These are phyloP conservation scores for Ascochyta fabae DNA, from an alignment of 2,329 filamentous ascomycete genomes.

Conservation along the genomic window DNA sequence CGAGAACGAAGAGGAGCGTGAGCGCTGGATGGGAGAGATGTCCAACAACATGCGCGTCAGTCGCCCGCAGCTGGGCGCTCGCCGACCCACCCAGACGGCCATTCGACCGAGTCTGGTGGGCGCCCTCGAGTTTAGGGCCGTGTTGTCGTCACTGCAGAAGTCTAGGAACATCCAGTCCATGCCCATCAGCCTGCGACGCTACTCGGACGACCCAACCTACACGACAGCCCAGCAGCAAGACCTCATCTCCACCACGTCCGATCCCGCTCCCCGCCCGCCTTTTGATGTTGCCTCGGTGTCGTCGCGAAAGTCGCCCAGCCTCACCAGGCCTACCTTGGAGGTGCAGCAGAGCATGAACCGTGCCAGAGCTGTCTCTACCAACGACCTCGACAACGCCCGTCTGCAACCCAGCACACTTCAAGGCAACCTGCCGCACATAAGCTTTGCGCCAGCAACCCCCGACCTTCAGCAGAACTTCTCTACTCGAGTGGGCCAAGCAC, in stretches of 20 bases:
- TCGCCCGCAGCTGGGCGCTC: constrained; percentile 68
- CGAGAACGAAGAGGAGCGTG: constrained; percentile 68
- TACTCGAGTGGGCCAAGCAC: constrained; percentile 23
- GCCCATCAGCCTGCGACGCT: constrained; percentile 71
- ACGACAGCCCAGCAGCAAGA: constrained; percentile 56
- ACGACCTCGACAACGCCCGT: constrained; percentile 59
- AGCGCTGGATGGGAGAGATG: constrained; percentile 76
- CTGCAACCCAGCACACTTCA: constrained; percentile 50
- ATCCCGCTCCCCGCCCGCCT: constrained; percentile 52
- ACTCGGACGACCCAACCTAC: constrained; percentile 67
- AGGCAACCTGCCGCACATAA: constrained; percentile 41
- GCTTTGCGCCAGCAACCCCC: constrained; percentile 44
- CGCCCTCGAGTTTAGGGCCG: constrained; percentile 89
- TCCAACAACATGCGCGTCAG: constrained; percentile 91
- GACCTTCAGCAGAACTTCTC: constrained; percentile 28
- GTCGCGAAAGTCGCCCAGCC: constrained; percentile 28
- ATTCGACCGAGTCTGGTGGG: constrained; percentile 94
- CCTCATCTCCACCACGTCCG: constrained; percentile 56
- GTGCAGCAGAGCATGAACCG: constrained; percentile 39
- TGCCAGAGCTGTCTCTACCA: constrained; percentile 65
- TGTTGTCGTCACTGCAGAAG: constrained; percentile 84
- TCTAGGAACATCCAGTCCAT: constrained; percentile 77
- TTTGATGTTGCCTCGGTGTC: constrained; percentile 37
- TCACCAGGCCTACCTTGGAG: constrained; percentile 38
- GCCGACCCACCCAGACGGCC: constrained; percentile 77